These are phyloP conservation scores for Kwoniella sp. DNA, from an alignment of 768 basidiomycete genomes.

Conservation along the genomic window DNA sequence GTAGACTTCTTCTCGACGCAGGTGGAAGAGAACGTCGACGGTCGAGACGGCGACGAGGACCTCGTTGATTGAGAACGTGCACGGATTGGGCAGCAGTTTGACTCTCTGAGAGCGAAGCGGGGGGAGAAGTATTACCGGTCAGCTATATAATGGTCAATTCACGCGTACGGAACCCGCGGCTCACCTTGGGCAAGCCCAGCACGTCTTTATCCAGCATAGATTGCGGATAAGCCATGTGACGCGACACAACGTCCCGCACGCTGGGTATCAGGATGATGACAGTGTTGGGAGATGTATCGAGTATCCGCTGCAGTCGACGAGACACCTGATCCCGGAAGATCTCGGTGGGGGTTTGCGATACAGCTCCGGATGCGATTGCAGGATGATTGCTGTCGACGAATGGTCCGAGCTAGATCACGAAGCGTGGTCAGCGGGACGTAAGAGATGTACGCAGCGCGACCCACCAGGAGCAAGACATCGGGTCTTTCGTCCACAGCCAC, in stretches of 20 bases:
- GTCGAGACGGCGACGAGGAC: slow-evolving; percentile 77
- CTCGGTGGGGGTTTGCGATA: slow-evolving; percentile 66
- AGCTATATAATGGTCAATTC: background rate
- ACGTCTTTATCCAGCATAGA: slow-evolving; percentile 56
- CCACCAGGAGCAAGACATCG: slow-evolving; percentile 74
- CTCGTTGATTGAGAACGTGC: slow-evolving; percentile 80
- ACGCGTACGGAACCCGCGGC: slow-evolving; percentile 1
- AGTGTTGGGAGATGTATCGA: slow-evolving; percentile 68
- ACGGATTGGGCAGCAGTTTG: slow-evolving; percentile 80
- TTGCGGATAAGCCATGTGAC: slow-evolving; percentile 85
- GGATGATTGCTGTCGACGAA: slow-evolving; percentile 82
- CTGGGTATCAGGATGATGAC: slow-evolving; percentile 79
- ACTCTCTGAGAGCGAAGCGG: slow-evolving; percentile 64
- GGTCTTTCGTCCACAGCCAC: slow-evolving; percentile 70
- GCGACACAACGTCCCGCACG: slow-evolving; percentile 74
- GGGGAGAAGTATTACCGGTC: too few relatives aligned
- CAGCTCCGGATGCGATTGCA: slow-evolving; percentile 72
- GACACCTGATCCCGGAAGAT: slow-evolving; percentile 72
- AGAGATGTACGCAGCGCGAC: slow-evolving; percentile 19
- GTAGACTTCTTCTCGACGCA: slow-evolving; percentile 79
- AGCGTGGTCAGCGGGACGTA: background rate
- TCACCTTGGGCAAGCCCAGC: slow-evolving; percentile 56
- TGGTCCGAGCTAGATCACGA: slow-evolving; percentile 85
- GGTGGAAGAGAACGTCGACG: slow-evolving; percentile 84
- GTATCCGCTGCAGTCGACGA: slow-evolving; percentile 63